Evolutionary conservation across 2,329 filamentous ascomycete species (phyloP).

Genomic region (Aspergillus proliferans): DNA sequence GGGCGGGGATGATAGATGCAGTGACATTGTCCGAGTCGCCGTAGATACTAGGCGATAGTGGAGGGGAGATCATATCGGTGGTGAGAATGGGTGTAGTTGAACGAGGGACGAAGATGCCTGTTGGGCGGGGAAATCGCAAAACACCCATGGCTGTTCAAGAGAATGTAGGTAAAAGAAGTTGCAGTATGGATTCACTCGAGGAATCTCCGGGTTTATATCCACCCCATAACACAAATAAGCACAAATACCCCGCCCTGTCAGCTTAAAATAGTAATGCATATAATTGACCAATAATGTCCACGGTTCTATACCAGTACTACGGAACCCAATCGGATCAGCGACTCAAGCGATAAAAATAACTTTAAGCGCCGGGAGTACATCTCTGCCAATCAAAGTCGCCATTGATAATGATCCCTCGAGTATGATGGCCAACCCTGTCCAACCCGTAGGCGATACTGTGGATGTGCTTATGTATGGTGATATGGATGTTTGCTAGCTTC

Average conservation of each 20-base stretch:
- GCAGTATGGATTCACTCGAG: neutral
- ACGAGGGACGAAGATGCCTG: slow-evolving; percentile 29
- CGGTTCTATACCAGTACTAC: neutral
- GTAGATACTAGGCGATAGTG: slow-evolving; percentile 32
- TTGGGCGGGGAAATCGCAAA: slow-evolving; percentile 29
- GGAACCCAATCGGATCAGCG: slow-evolving; percentile 9
- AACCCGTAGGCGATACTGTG: neutral
- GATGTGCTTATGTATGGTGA: too few species aligned
- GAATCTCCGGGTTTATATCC: neutral
- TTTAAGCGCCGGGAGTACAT: slow-evolving; percentile 10
- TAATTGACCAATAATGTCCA: slow-evolving; percentile 1
- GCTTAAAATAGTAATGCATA: slow-evolving; percentile 3
- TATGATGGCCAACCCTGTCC: neutral
- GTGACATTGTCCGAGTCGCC: slow-evolving; percentile 33
- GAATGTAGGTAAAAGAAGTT: neutral
- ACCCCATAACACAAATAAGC: neutral
- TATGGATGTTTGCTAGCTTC: neutral
- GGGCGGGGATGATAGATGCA: slow-evolving; percentile 31
- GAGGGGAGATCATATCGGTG: slow-evolving; percentile 37
- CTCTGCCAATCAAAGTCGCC: neutral
- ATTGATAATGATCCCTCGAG: too few species aligned
- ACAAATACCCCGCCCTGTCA: too few species aligned
- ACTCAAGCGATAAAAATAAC: slow-evolving; percentile 3
- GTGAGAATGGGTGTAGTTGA: slow-evolving; percentile 31
- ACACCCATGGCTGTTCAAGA: slow-evolving; percentile 24